Base-by-base conservation (phyloP, 768 basidiomycete genomes). In the Pilatotrama ljubarskyi region DNA sequence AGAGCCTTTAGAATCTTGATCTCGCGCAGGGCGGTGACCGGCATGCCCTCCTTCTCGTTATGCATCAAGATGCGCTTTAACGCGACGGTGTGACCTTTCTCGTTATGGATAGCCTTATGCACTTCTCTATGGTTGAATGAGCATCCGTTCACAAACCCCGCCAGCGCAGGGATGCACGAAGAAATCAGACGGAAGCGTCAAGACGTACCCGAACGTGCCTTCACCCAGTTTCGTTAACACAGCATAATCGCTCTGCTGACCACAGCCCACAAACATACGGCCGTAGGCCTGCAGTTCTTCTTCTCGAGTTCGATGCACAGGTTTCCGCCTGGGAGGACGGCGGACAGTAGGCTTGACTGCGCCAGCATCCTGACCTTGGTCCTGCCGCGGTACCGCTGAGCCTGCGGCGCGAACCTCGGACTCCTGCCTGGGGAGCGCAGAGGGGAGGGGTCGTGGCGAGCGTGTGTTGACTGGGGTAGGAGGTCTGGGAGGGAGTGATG, bases 61-160 rank as follows among this genome's bases (percentile, higher is more conserved):
- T 97, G 95, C 85, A 97, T 93, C 55, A 98, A 79, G 65, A 98
- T 95, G 51, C 95, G 87, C 74, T 98, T 98, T 49, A 98, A 76
- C 7, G 96, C 96, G 11, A 98, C 94, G 0, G 79, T 73, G 11
- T 74, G 78, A 1, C 84, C 82, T 0, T 84, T 86, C 3, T 76
- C 66, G 14, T 80, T 81, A 62, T 90, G 87, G 15, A 87, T 78
- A 6, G 92, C 95, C 67, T 94, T 94, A 72, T 95, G 93, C 2
- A 97, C 94, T 72, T 95, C 94, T 41, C 93, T 94, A 70, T 40
- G 50, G 24, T 55, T 6, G 32, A 47, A 58, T 53, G 37, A 52
- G 59, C 37, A 38, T 70, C 59, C 24, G 57, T 22, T 26, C 40
- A 32, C 10, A 4, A 5, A 32, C 29, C 29, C 10, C 29, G 10